These are phyloP conservation scores for Pyrrhoderma noxium DNA, from an alignment of 1,284 basidiomycete species.

Conservation along the genomic window DNA sequence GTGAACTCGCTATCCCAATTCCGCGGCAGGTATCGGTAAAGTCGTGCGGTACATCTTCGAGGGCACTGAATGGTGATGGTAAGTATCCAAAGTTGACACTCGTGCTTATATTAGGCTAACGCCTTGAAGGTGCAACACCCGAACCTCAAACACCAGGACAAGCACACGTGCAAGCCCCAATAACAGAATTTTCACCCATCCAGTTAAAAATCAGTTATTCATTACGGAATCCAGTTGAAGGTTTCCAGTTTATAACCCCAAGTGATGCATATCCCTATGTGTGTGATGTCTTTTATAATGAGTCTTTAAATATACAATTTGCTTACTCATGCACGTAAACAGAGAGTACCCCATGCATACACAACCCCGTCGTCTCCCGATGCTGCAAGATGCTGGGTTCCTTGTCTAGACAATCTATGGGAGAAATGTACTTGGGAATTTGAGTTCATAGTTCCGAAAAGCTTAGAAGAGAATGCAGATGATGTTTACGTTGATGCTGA, in stretches of 20 bases:
- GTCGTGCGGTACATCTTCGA: conserved; percentile 42
- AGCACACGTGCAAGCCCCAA: conserved; percentile 25
- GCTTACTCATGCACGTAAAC: conserved; percentile 22
- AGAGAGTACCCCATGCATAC: conserved; percentile 91
- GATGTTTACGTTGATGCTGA: conserved; percentile 50
- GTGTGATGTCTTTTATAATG: conserved; percentile 30
- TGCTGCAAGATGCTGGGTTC: conserved; percentile 93
- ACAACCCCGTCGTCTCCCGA: conserved; percentile 86
- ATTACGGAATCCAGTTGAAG: conserved; percentile 74
- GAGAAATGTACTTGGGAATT: conserved; percentile 99
- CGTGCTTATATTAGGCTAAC: background rate
- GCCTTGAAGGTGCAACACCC: conserved; percentile 55
- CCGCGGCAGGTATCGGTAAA: conserved; percentile 73
- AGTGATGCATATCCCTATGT: conserved; percentile 80
- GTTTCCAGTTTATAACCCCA: conserved; percentile 80
- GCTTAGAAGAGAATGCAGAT: conserved; percentile 60
- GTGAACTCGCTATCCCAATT: conserved; percentile 88
- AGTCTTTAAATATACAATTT: conserved; percentile 12
- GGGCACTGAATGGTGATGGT: conserved; percentile 18
- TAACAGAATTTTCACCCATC: conserved; percentile 72
- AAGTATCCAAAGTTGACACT: conserved; percentile 8
- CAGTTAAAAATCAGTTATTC: conserved; percentile 74
- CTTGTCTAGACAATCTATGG: conserved; percentile 93
- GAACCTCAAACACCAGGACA: conserved; percentile 66
- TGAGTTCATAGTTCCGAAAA: conserved; percentile 89